phyloP scores from a whole-genome alignment of 768 basidiomycete genomes.

The Russula ochroleuca region DNA sequence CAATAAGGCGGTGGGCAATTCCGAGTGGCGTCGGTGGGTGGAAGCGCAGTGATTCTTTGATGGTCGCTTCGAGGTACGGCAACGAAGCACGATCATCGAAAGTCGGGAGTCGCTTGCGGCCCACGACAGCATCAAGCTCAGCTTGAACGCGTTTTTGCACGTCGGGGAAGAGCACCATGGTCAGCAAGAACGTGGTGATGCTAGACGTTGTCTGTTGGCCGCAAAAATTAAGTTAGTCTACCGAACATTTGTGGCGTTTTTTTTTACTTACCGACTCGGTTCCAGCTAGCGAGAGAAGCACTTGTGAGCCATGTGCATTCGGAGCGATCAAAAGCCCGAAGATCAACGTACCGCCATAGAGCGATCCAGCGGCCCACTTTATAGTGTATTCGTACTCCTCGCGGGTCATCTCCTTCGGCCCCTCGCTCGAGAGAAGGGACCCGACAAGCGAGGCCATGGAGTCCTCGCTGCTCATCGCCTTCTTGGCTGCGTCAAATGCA shows the following conservation, averaged over 20 bases:
- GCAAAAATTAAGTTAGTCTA: background rate
- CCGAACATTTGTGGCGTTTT: background rate
- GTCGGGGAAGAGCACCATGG: slow-evolving; percentile 25
- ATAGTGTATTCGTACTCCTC: slow-evolving; percentile 27
- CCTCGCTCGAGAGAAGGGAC: slow-evolving; percentile 17
- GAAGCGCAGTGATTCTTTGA: slow-evolving; percentile 27
- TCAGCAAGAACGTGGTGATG: slow-evolving; percentile 24
- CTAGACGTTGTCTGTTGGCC: slow-evolving; percentile 20
- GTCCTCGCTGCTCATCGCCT: slow-evolving; percentile 22
- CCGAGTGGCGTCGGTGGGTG: slow-evolving; percentile 28
- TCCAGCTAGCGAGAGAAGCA: slow-evolving; percentile 9
- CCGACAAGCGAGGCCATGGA: slow-evolving; percentile 26
- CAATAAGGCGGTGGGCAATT: slow-evolving; percentile 33
- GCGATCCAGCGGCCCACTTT: slow-evolving; percentile 27
- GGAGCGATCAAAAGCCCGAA: background rate
- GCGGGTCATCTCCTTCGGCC: slow-evolving; percentile 25
- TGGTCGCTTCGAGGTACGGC: slow-evolving; percentile 26
- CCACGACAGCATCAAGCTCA: slow-evolving; percentile 24
- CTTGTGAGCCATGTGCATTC: background rate
- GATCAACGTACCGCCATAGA: slow-evolving; percentile 25
- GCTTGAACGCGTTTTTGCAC: slow-evolving; percentile 23
- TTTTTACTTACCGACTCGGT: slow-evolving; percentile 22
- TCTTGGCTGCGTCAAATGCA: slow-evolving; percentile 23
- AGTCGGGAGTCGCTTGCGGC: slow-evolving; percentile 23
- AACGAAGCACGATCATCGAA: slow-evolving; percentile 22